Percentiles rank a stretch among this genome's conserved stretches.
phyloP scores from a whole-genome alignment of 1,284 basidiomycete genomes.

The Pascua guehoae region DNA sequence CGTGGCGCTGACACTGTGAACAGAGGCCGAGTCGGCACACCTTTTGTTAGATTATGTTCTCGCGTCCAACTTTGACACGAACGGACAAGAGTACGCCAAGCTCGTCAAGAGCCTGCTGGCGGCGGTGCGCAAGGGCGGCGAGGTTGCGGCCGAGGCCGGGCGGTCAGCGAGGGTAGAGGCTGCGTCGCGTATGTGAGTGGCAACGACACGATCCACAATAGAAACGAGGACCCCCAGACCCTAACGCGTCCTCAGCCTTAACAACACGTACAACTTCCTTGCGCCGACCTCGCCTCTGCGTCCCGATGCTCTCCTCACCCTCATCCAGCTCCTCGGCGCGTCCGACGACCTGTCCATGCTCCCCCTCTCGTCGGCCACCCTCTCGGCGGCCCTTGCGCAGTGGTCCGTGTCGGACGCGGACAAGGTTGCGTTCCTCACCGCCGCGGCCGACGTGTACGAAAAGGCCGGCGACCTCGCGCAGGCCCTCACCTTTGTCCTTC shows the following conservation, averaged over 20 bases:
- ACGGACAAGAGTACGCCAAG: constrained; percentile 28
- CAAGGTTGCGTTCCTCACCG: constrained; percentile 67
- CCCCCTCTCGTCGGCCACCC: constrained; percentile 59
- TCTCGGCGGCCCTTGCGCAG: constrained; percentile 71
- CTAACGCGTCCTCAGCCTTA: constrained; percentile 56
- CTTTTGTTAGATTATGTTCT: constrained; percentile 43
- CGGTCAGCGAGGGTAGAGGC: constrained; percentile 36
- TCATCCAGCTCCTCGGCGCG: constrained; percentile 57
- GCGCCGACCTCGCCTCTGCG: constrained; percentile 67
- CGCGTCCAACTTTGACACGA: constrained; percentile 29
- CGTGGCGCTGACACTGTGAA: too few relatives aligned
- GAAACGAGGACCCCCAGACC: not conserved
- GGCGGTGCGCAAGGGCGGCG: constrained; percentile 39
- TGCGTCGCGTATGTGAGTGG: constrained; percentile 44
- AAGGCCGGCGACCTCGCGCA: constrained; percentile 55
- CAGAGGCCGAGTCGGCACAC: constrained; percentile 44
- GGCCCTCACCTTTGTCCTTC: constrained; percentile 54
- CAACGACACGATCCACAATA: not conserved
- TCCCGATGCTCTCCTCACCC: constrained; percentile 61
- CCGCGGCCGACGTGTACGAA: constrained; percentile 63
- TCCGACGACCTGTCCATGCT: constrained; percentile 64
- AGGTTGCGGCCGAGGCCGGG: constrained; percentile 30
- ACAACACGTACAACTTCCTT: constrained; percentile 81
- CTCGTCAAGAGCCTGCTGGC: constrained; percentile 35
- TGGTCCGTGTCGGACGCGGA: constrained; percentile 68